Evolutionary conservation across 108 stramenopile species (phyloP).

Genomic region (Craspedostauros australis): DNA sequence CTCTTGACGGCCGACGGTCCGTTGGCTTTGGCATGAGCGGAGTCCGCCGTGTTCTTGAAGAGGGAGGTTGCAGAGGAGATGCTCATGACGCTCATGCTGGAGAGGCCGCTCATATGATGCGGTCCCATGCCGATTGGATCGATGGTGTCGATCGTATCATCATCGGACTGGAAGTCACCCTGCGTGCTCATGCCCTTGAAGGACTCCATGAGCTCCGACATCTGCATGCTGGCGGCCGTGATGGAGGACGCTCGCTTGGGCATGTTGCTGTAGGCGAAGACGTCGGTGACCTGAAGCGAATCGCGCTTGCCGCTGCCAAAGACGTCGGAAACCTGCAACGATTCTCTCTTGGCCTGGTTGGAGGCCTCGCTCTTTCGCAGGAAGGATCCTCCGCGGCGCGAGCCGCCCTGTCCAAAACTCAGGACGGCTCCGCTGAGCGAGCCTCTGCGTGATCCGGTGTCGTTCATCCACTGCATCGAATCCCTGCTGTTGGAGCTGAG

Average conservation of each 20-base stretch:
- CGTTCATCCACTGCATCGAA: too few species aligned
- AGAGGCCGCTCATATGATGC: constrained; percentile 15
- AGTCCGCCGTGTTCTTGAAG: constrained; percentile 1
- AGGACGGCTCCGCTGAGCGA: too few species aligned
- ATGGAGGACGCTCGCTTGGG: too few species aligned
- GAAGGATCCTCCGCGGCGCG: too few species aligned
- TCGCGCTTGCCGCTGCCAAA: constrained; percentile 1
- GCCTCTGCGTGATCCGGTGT: too few species aligned
- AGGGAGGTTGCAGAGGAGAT: constrained; percentile 8
- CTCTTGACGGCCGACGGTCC: not conserved
- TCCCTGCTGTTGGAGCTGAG: too few species aligned
- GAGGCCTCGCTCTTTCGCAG: too few species aligned
- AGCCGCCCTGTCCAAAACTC: too few species aligned
- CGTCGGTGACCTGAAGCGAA: too few species aligned
- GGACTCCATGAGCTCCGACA: constrained; percentile 31
- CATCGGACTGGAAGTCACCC: not conserved
- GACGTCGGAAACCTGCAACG: constrained; percentile 6
- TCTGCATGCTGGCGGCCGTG: too few species aligned
- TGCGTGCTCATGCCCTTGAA: constrained; percentile 33
- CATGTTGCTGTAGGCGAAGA: too few species aligned
- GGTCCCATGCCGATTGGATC: constrained; percentile 15
- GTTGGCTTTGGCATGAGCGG: not conserved
- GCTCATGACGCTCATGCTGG: constrained; percentile 22
- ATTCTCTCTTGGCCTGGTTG: too few species aligned
- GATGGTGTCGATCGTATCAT: constrained; percentile 11